phyloP scores from a whole-genome alignment of 306 rosid species.

The Astragalus glycyphyllos region DNA sequence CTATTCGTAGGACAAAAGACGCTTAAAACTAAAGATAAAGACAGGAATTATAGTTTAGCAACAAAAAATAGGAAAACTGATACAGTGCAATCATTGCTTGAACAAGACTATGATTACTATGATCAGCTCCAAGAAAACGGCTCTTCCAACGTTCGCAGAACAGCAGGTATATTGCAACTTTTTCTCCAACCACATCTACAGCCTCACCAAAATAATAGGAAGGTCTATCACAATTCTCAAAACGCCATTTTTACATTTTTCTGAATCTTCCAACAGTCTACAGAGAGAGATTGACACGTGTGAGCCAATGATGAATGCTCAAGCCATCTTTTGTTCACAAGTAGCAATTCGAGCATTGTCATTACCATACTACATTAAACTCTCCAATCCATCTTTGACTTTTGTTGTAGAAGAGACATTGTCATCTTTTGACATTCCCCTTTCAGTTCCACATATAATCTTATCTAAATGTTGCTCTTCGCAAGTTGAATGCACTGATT shows the following conservation, averaged over 20 bases:
- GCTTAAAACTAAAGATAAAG: too few species aligned
- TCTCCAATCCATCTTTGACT: constrained; percentile 15
- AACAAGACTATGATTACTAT: background rate
- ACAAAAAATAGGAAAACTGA: background rate
- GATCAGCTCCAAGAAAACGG: background rate
- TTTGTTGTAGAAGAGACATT: constrained; percentile 4
- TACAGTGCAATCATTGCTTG: constrained; percentile 1
- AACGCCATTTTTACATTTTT: constrained; percentile 4
- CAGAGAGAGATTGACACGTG: background rate
- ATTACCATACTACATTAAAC: background rate
- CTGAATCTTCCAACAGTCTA: constrained; percentile 28
- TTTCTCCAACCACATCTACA: constrained; percentile 2
- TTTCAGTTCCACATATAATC: constrained; percentile 15
- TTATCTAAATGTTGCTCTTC: constrained; percentile 19
- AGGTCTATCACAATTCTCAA: constrained; percentile 5
- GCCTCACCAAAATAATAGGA: constrained; percentile 26
- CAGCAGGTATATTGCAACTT: background rate
- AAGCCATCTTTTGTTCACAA: constrained; percentile 31
- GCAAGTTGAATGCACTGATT: constrained; percentile 28
- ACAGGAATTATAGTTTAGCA: too few species aligned
- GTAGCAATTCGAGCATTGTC: constrained; percentile 21
- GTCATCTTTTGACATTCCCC: constrained; percentile 24
- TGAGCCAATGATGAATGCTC: constrained; percentile 1
- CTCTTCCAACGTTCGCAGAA: background rate
- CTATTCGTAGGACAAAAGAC: too few species aligned